Conservation (phyloP, 148 eudicot species). For the Gaultheria prostrata region DNA sequence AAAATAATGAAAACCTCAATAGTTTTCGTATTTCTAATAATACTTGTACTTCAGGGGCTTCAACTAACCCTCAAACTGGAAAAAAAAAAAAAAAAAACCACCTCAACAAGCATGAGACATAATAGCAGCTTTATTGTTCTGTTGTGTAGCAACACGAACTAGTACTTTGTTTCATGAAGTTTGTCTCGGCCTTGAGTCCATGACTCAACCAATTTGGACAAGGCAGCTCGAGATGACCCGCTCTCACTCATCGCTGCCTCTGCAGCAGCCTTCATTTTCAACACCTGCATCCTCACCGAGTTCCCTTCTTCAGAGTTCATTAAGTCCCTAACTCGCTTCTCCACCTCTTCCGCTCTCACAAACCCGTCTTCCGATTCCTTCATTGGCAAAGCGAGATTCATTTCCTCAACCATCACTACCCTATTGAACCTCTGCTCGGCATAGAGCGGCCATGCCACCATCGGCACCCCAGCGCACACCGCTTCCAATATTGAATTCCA, state of each 20-base stretch:
- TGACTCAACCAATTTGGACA: slow-evolving; percentile 19
- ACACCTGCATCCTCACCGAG: slow-evolving; percentile 23
- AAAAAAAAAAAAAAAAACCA: no score
- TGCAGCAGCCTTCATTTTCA: slow-evolving; percentile 20
- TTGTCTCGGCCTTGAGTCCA: slow-evolving; percentile 12
- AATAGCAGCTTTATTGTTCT: not conserved
- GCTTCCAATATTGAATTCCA: slow-evolving; percentile 61
- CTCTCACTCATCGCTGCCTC: slow-evolving; percentile 19
- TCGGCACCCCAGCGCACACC: slow-evolving; percentile 40
- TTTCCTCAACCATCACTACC: slow-evolving; percentile 39
- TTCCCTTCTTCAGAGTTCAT: slow-evolving; percentile 32
- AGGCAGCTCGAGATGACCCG: slow-evolving; percentile 30
- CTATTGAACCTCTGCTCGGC: slow-evolving; percentile 49
- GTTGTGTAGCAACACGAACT: not conserved
- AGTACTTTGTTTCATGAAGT: not conserved
- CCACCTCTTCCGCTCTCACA: slow-evolving; percentile 38
- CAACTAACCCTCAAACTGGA: not conserved
- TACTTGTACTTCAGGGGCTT: not conserved
- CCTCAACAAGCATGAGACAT: not conserved
- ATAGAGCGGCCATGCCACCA: slow-evolving; percentile 55
- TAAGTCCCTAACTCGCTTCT: slow-evolving; percentile 36
- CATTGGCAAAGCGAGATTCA: slow-evolving; percentile 35
- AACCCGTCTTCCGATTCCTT: slow-evolving; percentile 32
- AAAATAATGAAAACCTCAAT: not conserved
- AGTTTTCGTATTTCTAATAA: not conserved